Percentiles rank a stretch among this genome's conserved stretches.
Conservation (phyloP, 192 early-diverging fungal species). For the Radiomyces spectabilis region DNA sequence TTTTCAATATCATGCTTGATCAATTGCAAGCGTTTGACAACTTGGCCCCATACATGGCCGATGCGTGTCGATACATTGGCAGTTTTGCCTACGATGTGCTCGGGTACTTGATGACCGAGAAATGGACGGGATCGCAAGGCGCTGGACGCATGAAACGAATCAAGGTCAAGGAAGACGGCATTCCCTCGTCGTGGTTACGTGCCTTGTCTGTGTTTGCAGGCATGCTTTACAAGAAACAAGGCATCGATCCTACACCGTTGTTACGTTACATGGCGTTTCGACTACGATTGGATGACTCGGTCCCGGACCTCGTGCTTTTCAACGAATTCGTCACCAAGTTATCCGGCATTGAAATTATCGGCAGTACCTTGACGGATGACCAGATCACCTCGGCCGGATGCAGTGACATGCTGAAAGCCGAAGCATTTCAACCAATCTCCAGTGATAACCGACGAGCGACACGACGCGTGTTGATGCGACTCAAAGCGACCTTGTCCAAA, state of each 20-base stretch:
- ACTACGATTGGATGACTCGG: constrained; percentile 41
- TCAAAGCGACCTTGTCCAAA: constrained; percentile 50
- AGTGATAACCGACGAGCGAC: constrained; percentile 42
- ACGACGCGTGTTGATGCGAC: constrained; percentile 32
- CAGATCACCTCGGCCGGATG: constrained; percentile 62
- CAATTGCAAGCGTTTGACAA: constrained; percentile 71
- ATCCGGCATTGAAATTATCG: constrained; percentile 56
- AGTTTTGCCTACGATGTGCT: constrained; percentile 71
- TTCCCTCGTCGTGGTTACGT: constrained; percentile 9
- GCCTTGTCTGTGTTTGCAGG: constrained; percentile 59
- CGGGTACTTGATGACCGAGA: constrained; percentile 58
- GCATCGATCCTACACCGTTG: constrained; percentile 55
- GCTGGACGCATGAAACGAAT: constrained; percentile 29
- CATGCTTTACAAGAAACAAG: constrained; percentile 48
- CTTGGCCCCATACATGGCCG: constrained; percentile 63
- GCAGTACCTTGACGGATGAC: constrained; percentile 42
- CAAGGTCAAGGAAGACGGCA: constrained; percentile 58
- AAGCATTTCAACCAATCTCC: constrained; percentile 43
- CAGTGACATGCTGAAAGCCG: constrained; percentile 49
- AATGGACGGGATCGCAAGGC: constrained; percentile 43
- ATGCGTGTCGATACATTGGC: constrained; percentile 68
- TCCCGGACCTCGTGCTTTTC: constrained; percentile 56
- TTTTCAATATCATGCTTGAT: constrained; percentile 60
- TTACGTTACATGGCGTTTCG: constrained; percentile 61
- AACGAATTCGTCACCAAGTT: constrained; percentile 66